phyloP scores from a whole-genome alignment of 2,329 filamentous ascomycete genomes.

The Neofusicoccum sp. region DNA sequence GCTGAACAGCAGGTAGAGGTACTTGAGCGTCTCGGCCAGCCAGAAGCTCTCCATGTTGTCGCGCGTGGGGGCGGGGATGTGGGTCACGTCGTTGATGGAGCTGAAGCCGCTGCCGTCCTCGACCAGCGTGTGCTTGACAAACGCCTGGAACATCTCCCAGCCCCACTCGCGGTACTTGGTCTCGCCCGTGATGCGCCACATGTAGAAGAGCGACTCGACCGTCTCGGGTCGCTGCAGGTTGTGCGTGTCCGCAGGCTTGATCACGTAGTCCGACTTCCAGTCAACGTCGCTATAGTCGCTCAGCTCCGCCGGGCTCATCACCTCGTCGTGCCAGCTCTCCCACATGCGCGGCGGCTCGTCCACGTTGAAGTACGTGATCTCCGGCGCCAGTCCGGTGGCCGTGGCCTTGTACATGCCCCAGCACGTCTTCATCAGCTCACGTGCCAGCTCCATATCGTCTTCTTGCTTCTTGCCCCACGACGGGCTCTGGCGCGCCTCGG shows the following conservation, averaged over 20 bases:
- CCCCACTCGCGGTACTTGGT: slow-evolving; percentile 91
- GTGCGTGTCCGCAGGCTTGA: slow-evolving; percentile 82
- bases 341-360: slow-evolving; percentile 67
- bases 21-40: slow-evolving; percentile 97
- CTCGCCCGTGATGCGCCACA: slow-evolving; percentile 97
- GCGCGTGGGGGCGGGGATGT: slow-evolving; percentile 66
- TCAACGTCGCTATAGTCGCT: slow-evolving; percentile 50
- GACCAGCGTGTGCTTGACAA: slow-evolving; percentile 82
- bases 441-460: slow-evolving; percentile 82
- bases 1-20: slow-evolving; percentile 94
- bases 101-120: slow-evolving; percentile 79
- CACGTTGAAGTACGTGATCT: slow-evolving; percentile 90
- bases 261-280: slow-evolving; percentile 78
- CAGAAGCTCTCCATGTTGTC: slow-evolving; percentile 99
- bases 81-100: slow-evolving; percentile 74
- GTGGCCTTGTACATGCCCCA: slow-evolving; percentile 97
- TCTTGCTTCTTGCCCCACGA: slow-evolving; percentile 78
- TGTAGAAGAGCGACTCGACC: slow-evolving; percentile 94
- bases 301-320: slow-evolving; percentile 46
- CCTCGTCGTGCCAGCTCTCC: slow-evolving; percentile 50
- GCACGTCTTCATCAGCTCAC: slow-evolving; percentile 93
- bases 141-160: slow-evolving; percentile 97
- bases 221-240: slow-evolving; percentile 96
- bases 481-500: slow-evolving; percentile 70
- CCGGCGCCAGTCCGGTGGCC: slow-evolving; percentile 85